Evolutionary conservation across 2,329 filamentous ascomycete genomes (phyloP).

Genomic region (Sporothrix curviconia): DNA sequence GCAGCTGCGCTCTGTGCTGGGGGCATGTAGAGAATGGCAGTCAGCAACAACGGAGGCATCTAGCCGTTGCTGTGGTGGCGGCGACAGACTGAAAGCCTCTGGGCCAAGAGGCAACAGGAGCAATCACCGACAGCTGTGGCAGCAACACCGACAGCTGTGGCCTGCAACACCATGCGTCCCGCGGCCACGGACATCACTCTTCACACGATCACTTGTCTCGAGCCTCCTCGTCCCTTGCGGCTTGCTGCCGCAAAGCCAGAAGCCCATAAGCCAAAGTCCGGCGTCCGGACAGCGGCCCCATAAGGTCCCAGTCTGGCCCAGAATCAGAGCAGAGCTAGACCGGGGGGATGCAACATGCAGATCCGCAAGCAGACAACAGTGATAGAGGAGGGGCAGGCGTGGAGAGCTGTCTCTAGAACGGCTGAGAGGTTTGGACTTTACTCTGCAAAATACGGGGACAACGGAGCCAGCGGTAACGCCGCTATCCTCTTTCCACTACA

Average conservation of each 20-base stretch:
- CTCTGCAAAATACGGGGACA: background rate
- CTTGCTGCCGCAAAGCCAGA: conserved; percentile 34
- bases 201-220: conserved; percentile 51
- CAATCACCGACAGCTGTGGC: conserved; percentile 2
- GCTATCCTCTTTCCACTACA: background rate
- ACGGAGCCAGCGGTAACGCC: background rate
- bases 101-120: background rate
- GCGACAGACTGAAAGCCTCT: background rate
- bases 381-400: too few species aligned
- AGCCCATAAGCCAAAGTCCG: conserved; percentile 23
- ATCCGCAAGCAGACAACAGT: too few species aligned
- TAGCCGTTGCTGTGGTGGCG: background rate
- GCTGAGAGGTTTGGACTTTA: too few species aligned
- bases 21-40: background rate
- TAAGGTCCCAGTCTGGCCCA: background rate
- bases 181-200: conserved; percentile 43
- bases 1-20: too few species aligned
- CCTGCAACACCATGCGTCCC: too few species aligned
- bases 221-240: conserved; percentile 43
- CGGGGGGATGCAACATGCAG: too few species aligned
- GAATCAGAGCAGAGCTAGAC: background rate
- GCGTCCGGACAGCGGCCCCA: background rate
- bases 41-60: background rate
- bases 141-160: conserved; percentile 28
- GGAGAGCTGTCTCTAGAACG: too few species aligned